Percentiles rank a stretch among this genome's conserved stretches.
These are phyloP conservation scores for Pichia sp. DNA, from an alignment of 1,139 yeast genomes.

Conservation along the genomic window DNA sequence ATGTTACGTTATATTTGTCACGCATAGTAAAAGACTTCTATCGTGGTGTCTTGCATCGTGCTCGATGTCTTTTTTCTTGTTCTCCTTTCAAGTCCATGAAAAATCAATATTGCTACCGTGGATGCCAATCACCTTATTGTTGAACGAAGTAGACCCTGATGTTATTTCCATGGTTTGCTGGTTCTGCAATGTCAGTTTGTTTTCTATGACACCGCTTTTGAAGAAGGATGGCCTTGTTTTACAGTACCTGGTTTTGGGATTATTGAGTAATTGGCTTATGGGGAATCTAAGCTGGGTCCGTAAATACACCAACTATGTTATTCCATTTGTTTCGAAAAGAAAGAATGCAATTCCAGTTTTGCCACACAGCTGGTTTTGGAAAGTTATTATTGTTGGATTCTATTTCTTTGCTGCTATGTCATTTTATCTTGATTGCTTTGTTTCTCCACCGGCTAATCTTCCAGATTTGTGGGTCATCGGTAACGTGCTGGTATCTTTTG, in stretches of 20 bases:
- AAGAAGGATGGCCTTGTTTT: slow-evolving; percentile 67
- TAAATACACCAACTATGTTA: slow-evolving; percentile 37
- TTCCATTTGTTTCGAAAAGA: slow-evolving; percentile 27
- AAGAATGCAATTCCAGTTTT: slow-evolving; percentile 42
- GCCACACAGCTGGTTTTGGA: slow-evolving; percentile 55
- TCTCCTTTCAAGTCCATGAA: slow-evolving; percentile 95
- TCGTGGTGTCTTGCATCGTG: slow-evolving; percentile 79
- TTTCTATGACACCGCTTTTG: slow-evolving; percentile 84
- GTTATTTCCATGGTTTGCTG: slow-evolving; percentile 73
- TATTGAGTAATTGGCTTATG: slow-evolving; percentile 79
- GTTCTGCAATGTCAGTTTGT: slow-evolving; percentile 80
- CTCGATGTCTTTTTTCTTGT: slow-evolving; percentile 82
- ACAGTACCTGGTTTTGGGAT: slow-evolving; percentile 61
- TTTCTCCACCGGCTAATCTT: slow-evolving; percentile 52
- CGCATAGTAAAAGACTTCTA: slow-evolving; percentile 46
- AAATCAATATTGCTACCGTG: slow-evolving; percentile 84
- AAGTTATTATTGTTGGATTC: slow-evolving; percentile 50
- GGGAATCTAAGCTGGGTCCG: slow-evolving; percentile 51
- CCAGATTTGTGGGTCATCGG: slow-evolving; percentile 87
- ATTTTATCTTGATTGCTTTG: slow-evolving; percentile 51
- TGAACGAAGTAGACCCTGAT: slow-evolving; percentile 54
- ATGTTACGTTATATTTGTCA: slow-evolving; percentile 47
- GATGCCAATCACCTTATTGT: slow-evolving; percentile 71
- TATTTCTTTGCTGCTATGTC: slow-evolving; percentile 51
- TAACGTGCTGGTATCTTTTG: slow-evolving; percentile 70